Percentiles rank a stretch among this genome's conserved stretches.
These are phyloP conservation scores for Hymenoscyphus occultus DNA, from an alignment of 2,329 filamentous ascomycete species.

Conservation along the genomic window DNA sequence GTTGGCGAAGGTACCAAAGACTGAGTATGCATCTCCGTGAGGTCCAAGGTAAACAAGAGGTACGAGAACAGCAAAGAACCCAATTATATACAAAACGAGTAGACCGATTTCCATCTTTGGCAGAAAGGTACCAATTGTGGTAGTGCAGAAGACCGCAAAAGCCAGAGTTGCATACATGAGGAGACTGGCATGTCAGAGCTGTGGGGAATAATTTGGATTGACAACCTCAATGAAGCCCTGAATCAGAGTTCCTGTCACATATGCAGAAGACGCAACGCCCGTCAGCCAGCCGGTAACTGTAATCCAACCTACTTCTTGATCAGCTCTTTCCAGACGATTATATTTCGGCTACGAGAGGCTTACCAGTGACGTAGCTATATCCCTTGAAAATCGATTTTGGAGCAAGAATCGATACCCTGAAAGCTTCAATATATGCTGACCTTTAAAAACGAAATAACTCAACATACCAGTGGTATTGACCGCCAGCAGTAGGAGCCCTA, in stretches of 20 bases:
- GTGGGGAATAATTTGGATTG: neutral
- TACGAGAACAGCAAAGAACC: constrained; percentile 42
- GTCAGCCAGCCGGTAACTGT: neutral
- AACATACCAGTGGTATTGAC: too few species aligned
- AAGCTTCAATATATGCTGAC: neutral
- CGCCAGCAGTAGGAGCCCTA: too few species aligned
- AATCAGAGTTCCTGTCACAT: neutral
- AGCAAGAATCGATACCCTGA: neutral
- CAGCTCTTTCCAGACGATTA: neutral
- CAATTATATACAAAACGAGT: constrained; percentile 43
- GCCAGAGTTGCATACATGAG: neutral
- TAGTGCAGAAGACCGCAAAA: neutral
- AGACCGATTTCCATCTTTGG: constrained; percentile 40
- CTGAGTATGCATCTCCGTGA: constrained; percentile 13
- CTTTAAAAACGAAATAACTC: too few species aligned
- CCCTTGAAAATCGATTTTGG: neutral
- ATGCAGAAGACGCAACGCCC: neutral
- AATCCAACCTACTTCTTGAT: neutral
- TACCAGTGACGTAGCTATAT: neutral
- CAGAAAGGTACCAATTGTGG: neutral
- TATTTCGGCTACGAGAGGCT: neutral
- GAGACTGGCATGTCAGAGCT: neutral
- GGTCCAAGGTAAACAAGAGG: constrained; percentile 34
- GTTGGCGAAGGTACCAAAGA: constrained; percentile 33
- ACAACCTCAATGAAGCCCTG: neutral